Evolutionary conservation across 2,329 filamentous ascomycete genomes (phyloP).

Genomic region (Beauveria rudraprayagi): DNA sequence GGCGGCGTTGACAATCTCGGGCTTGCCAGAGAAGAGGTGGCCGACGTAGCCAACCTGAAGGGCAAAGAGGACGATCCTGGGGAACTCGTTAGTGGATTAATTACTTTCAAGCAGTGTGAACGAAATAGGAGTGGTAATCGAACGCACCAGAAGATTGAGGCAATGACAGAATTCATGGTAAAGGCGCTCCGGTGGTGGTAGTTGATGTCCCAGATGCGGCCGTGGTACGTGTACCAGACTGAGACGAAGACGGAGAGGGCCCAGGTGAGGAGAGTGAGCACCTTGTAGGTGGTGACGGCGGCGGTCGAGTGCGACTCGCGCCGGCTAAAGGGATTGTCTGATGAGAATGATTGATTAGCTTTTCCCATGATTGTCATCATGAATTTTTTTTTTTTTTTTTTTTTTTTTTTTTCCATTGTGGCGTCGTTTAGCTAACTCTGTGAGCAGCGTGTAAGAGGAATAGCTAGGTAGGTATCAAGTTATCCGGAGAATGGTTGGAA

Average conservation of each 20-base stretch:
- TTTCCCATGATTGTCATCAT: background rate
- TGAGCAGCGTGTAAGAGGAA: background rate
- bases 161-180: conserved; percentile 57
- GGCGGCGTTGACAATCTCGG: conserved; percentile 56
- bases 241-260: conserved; percentile 62
- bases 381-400: background rate
- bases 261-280: conserved; percentile 68
- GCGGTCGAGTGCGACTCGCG: conserved; percentile 56
- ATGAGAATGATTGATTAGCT: background rate
- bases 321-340: conserved; percentile 70
- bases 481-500: background rate
- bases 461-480: background rate
- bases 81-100: background rate
- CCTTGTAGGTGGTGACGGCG: conserved; percentile 64
- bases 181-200: conserved; percentile 61
- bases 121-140: too few relatives aligned
- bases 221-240: conserved; percentile 64
- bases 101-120: too few relatives aligned
- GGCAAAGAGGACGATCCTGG: conserved; percentile 63
- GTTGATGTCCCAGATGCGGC: conserved; percentile 71
- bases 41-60: conserved; percentile 68
- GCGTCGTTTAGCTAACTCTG: background rate
- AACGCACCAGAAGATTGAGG: conserved; percentile 66
- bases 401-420: conserved; percentile 20
- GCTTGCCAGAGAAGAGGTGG: conserved; percentile 64